Base-by-base conservation (phyloP, 2,329 filamentous ascomycete species). In the Zelopaecilomyces penicillatus region DNA sequence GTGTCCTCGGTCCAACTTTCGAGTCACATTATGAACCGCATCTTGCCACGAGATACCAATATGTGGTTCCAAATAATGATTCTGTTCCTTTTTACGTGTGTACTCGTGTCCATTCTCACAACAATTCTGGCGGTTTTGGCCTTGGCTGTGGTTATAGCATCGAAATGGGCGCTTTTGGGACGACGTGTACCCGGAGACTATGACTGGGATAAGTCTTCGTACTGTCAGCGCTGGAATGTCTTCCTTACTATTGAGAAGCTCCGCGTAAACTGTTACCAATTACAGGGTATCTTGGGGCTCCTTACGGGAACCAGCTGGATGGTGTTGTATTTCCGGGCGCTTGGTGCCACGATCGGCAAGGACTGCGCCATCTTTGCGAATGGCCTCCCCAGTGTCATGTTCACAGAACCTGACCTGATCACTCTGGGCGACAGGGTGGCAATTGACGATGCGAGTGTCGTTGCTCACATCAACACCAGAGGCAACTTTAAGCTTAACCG, bases 221-320 rank as follows among this genome's bases (percentile, higher is more conserved):
- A 78, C 59, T 78, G 74, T 57, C 76, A 79, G 52, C 69, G 73
- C 31, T 79, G 75, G 74, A 74, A 79, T 53, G 54, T 78, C 6
- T 74, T 73, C 53, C 62, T 78, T 3, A 65, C 66, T 30, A 65
- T 76, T 33, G 75, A 78, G 59, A 65, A 65, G 12, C 57, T 79
- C 3, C 67, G 74, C 2, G 64, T 70, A 6, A 60, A 68, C 35
- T 76, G 73, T 55, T 76, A 71, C 50, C 67, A 68, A 4, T 68
- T 70, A 1, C 55, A 69, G 28, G 75, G 75, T 11, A 62, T 80
- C 12, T 60, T 78, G 1, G 69, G 72, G 10, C 62, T 79, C 52
- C 56, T 79, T 2, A 76, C 73, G 0, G 74, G 75, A 3, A 75
- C 75, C 1, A 65, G 68, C 43, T 80, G 69, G 61, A 61, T 73